These are phyloP conservation scores for Hanseniaspora taiwanica DNA, from an alignment of 805 yeast species.

Conservation along the genomic window DNA sequence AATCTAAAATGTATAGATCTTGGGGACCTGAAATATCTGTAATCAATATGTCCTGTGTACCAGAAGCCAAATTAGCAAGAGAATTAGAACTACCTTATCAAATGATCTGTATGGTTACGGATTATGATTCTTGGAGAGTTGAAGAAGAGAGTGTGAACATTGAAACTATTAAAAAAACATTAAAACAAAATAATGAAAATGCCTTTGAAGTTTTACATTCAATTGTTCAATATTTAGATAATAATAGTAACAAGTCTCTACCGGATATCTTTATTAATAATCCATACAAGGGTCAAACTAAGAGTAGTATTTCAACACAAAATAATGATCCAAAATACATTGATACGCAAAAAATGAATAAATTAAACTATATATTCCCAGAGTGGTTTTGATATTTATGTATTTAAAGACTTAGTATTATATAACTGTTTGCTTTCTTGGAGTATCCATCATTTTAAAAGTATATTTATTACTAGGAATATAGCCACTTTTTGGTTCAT, in stretches of 20 bases:
- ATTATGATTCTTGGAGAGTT: slow-evolving; percentile 97
- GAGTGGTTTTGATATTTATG: slow-evolving; percentile 45
- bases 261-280: slow-evolving; percentile 39
- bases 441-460: slow-evolving; percentile 21
- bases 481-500: slow-evolving; percentile 11
- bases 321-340: slow-evolving; percentile 41
- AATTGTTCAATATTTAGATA: slow-evolving; percentile 54
- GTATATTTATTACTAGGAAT: slow-evolving; percentile 24
- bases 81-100: slow-evolving; percentile 96
- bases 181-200: slow-evolving; percentile 74
- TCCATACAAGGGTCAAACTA: slow-evolving; percentile 63
- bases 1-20: slow-evolving; percentile 62
- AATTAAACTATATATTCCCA: slow-evolving; percentile 81
- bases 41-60: slow-evolving; percentile 92
- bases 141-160: slow-evolving; percentile 94
- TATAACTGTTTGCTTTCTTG: slow-evolving; percentile 17
- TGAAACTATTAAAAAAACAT: slow-evolving; percentile 88
- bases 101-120: slow-evolving; percentile 98
- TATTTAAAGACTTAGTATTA: too few species aligned
- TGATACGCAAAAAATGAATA: slow-evolving; percentile 56
- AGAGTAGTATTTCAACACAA: slow-evolving; percentile 66
- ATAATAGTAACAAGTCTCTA: slow-evolving; percentile 38
- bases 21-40: slow-evolving; percentile 76
- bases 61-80: slow-evolving; percentile 94
- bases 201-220: slow-evolving; percentile 68